Percentiles rank a stretch among this genome's conserved stretches.
These are phyloP conservation scores for Chlorella variabilis DNA, from an alignment of 163 green algal species.

Conservation along the genomic window DNA sequence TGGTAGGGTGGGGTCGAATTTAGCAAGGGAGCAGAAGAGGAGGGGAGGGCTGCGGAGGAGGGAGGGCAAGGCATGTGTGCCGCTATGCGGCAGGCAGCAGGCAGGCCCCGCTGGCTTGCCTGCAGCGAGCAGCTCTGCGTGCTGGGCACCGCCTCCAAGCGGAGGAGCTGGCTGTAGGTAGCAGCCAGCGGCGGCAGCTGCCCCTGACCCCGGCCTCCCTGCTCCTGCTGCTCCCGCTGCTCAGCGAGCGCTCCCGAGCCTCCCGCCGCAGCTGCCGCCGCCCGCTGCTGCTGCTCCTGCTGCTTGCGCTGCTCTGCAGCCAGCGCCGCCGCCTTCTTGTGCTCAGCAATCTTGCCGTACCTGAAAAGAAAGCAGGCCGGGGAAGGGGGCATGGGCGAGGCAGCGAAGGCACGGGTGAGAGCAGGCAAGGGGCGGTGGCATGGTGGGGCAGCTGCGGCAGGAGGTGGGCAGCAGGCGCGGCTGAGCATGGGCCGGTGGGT, in stretches of 20 bases:
- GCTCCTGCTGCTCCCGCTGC: not conserved
- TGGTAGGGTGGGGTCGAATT: not conserved
- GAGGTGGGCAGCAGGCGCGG: too few relatives aligned
- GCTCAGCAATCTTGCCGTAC: slow-evolving; percentile 30
- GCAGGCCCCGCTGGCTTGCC: too few relatives aligned
- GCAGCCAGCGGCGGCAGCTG: slow-evolving; percentile 9
- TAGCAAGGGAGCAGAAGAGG: not conserved
- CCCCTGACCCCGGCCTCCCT: too few relatives aligned
- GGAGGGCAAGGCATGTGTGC: too few relatives aligned
- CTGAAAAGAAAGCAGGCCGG: slow-evolving; percentile 6
- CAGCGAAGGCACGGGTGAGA: not conserved
- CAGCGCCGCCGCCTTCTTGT: not conserved
- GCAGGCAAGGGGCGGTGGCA: not conserved
- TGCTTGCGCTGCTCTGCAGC: not conserved
- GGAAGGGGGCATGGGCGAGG: not conserved
- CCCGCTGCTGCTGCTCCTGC: not conserved
- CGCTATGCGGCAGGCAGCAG: too few relatives aligned
- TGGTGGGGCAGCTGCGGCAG: too few relatives aligned
- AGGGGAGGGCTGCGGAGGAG: not conserved
- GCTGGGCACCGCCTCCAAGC: slow-evolving; percentile 18
- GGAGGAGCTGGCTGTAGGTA: slow-evolving; percentile 21
- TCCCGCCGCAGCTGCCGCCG: not conserved
- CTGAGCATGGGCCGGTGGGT: too few relatives aligned
- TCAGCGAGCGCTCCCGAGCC: not conserved
- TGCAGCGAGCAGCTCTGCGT: slow-evolving; percentile 24